Base-by-base conservation (phyloP, 2,329 filamentous ascomycete genomes). In the Colletotrichum sp. region DNA sequence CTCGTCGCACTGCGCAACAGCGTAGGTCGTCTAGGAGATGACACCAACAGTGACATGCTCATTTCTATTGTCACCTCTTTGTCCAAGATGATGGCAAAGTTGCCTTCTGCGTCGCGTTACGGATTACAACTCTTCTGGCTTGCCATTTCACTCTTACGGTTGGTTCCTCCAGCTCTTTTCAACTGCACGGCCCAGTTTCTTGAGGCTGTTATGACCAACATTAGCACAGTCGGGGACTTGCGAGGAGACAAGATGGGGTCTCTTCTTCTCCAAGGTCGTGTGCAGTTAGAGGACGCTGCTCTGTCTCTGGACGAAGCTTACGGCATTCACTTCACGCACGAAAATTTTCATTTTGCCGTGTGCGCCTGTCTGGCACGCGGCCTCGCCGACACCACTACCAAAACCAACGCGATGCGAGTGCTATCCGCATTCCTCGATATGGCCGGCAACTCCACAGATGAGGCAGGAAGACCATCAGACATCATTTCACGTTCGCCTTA, bases 81-180 rank as follows among this genome's bases (percentile, higher is more conserved):
- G 60, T 93, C 92, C 13, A 94, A 93, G 81, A 94, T 94, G 92
- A 93, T 94, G 88, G 87, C 90, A 19, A 94, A 94, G 80, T 87
- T 94, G 25, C 91, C 91, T 8, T 90, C 91, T 4, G 89, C 92
- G 12, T 94, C 93, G 32, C 89, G 93, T 36, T 94, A 94, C 79
- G 91, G 92, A 1, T 84, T 93, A 39, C 93, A 94, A 79, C 86
- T 94, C 8, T 94, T 94, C 81, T 94, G 93, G 93, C 86, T 94
- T 39, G 92, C 92, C 12, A 90, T 94, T 78, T 93, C 92, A 4
- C 86, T 94, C 1, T 86, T 94, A 28, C 89, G 93, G 9, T 88
- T 94, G 4, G 91, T 93, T 19, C 92, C 93, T 5, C 85, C 89
- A 8, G 85, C 84, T 52, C 86, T 94, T 2, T 94, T 94, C 84